These are phyloP conservation scores for Escallonia rubra DNA, from an alignment of 129 eudicot genomes.

Conservation along the genomic window DNA sequence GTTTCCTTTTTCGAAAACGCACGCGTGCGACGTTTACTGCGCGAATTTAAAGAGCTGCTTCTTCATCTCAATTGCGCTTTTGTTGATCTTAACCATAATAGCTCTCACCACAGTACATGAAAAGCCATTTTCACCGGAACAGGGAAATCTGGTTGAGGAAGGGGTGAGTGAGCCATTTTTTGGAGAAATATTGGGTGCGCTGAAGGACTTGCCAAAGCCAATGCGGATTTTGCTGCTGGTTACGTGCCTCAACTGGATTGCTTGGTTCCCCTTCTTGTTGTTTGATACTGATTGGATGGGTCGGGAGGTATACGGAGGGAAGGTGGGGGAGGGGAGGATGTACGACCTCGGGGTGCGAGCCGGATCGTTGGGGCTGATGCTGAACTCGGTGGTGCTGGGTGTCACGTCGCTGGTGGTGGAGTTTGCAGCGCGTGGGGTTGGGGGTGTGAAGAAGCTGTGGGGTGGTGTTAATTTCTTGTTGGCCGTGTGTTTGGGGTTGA, in stretches of 20 bases:
- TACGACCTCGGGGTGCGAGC: slow-evolving; percentile 59
- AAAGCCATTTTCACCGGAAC: slow-evolving; percentile 8
- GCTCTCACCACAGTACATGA: slow-evolving; percentile 49
- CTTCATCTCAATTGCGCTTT: slow-evolving; percentile 59
- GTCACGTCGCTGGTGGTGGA: slow-evolving; percentile 50
- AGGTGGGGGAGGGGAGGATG: slow-evolving; percentile 18
- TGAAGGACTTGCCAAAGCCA: slow-evolving; percentile 55
- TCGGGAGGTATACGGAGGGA: slow-evolving; percentile 69
- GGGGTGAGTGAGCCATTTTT: slow-evolving; percentile 19
- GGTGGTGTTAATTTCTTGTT: slow-evolving; percentile 62
- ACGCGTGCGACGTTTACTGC: slow-evolving; percentile 72
- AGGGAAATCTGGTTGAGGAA: neutral
- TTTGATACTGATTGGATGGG: slow-evolving; percentile 97
- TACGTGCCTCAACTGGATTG: slow-evolving; percentile 77
- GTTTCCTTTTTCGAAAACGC: slow-evolving; percentile 59
- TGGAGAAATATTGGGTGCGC: slow-evolving; percentile 51
- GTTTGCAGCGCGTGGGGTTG: slow-evolving; percentile 25
- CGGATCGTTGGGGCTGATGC: slow-evolving; percentile 69
- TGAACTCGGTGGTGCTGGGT: slow-evolving; percentile 62
- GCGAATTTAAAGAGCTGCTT: slow-evolving; percentile 80
- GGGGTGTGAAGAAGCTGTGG: slow-evolving; percentile 75
- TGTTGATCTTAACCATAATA: slow-evolving; percentile 29
- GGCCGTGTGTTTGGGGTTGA: slow-evolving; percentile 56
- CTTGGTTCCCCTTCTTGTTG: slow-evolving; percentile 83
- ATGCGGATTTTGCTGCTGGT: slow-evolving; percentile 70